These are phyloP conservation scores for Fusarium proliferatum DNA, from an alignment of 2,329 filamentous ascomycete species.

Conservation along the genomic window DNA sequence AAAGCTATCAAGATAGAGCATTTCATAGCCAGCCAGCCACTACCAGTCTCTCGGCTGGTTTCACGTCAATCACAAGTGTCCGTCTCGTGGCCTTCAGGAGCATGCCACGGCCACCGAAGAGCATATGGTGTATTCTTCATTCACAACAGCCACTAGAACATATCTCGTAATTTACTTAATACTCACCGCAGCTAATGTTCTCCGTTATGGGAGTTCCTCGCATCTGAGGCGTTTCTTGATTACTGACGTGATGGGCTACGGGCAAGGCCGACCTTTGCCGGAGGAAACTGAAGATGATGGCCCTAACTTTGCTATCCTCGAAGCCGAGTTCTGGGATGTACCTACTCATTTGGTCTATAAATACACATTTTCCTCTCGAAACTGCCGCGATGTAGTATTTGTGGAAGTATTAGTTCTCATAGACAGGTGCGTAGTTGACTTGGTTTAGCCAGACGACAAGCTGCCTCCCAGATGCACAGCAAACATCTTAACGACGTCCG, in stretches of 20 bases:
- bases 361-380: rapidly evolving
- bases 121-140: not conserved
- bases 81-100: not conserved
- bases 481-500: not conserved
- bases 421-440: not conserved
- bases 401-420: rapidly evolving
- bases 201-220: rapidly evolving
- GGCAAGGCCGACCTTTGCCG: not conserved
- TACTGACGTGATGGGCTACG: not conserved
- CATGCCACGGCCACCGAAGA: no score
- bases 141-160: not conserved
- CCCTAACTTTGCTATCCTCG: no score
- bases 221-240: not conserved
- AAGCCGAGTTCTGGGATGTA: rapidly evolving
- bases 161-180: not conserved
- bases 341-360: rapidly evolving
- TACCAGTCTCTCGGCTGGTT: rapidly evolving
- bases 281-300: not conserved
- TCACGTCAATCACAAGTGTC: not conserved
- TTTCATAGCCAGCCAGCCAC: not conserved
- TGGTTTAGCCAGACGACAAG: not conserved
- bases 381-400: not conserved
- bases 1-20: rapidly evolving
- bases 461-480: not conserved
- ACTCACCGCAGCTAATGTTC: rapidly evolving